Evolutionary conservation across 495 filamentous ascomycete genomes (phyloP), one percentile per base, ranked within the genome.

Genomic region (Cercophora sp.): DNA sequence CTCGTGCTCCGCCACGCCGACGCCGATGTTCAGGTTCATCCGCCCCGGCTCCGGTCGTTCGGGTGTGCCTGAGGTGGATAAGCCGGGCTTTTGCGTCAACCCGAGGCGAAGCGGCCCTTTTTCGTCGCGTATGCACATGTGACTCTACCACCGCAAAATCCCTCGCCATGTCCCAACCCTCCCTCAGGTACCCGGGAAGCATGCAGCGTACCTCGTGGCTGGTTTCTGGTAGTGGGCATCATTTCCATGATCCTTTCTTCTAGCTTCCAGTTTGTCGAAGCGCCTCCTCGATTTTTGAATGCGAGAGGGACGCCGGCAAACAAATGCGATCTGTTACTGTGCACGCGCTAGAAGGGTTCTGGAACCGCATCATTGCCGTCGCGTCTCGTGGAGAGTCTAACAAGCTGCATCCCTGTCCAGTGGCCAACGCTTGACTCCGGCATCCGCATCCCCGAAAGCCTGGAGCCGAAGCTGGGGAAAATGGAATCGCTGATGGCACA

Each of bases 21-120:
- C n/a, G n/a, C n/a, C n/a, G n/a, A n/a, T n/a, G n/a, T n/a, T n/a
- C n/a, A n/a, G n/a, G n/a, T n/a, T n/a, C n/a, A n/a, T n/a, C n/a
- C n/a, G n/a, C n/a, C n/a, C n/a, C n/a, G n/a, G n/a, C n/a, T n/a
- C n/a, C n/a, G n/a, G n/a, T n/a, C n/a, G n/a, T n/a, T n/a, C n/a
- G n/a, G n/a, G n/a, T 35, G 31, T 24, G 32, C 35, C 22, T 40
- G 35, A 29, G 37, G 51, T 22, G 10, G 27, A 41, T 53, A 45
- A 49, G 44, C 26, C 54, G 31, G 57, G 39, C 20, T 5, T 22
- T 49, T 54, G 27, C 29, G 46, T 34, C 47, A 54, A 22, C 32
- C 58, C 58, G 58, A 54, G 26, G 25, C 39, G 45, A n/a, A 54
- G 24, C 58, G 58, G 58, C 46, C 40, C 45, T 56, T 61, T 61